Base-by-base conservation (phyloP, 2,329 filamentous ascomycete genomes). In the Ascochyta pisi region DNA sequence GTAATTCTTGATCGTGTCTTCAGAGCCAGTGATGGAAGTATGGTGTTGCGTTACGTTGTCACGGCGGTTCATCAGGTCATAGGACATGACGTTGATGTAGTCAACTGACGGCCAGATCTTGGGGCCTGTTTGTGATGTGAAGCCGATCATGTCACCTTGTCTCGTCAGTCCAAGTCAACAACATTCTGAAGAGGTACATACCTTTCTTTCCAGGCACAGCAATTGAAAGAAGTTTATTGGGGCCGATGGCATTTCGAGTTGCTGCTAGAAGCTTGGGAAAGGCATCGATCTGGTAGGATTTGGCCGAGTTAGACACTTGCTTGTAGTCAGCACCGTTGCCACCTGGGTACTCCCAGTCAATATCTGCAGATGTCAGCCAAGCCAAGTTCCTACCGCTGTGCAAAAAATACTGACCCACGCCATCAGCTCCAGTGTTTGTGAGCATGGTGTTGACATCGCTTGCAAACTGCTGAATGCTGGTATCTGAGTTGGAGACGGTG, bases 251-350 rank as follows among this genome's bases (percentile, higher is more conserved):
- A 0, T 72, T 69, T 42, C 86, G 86, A 45, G 90, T 78, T 15
- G 82, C 84, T 16, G 78, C 71, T 5, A 91, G 79, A 6, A 91
- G 78, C 37, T 84, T 78, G 0, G 87, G 86, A 63, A 83, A 91
- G 0, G 83, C 83, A 22, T 81, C 74, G 50, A 90, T 84, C 69
- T 91, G 86, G 69, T 80, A 80, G 1, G 73, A 75, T 66, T 87
- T 89, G 40, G 81, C 70, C 0, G 76, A 76, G 70, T 90, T 90
- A 27, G 86, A 83, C 4, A 81, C 76, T 43, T 79, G 64, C 65
- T 85, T 89, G 78, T 90, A 91, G 73, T 91, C 87, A 27, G 85
- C 81, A 29, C 87, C 88, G 62, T 90, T 90, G 34, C 88, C 88
- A 15, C 82, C 81, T 7, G 81, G 80, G 49, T 83, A 83, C 57